A percentile compares a stretch with the other conserved stretches of the same genome.
Conservation (phyloP, 1,284 basidiomycete species). For the Dichomitus squalens region DNA sequence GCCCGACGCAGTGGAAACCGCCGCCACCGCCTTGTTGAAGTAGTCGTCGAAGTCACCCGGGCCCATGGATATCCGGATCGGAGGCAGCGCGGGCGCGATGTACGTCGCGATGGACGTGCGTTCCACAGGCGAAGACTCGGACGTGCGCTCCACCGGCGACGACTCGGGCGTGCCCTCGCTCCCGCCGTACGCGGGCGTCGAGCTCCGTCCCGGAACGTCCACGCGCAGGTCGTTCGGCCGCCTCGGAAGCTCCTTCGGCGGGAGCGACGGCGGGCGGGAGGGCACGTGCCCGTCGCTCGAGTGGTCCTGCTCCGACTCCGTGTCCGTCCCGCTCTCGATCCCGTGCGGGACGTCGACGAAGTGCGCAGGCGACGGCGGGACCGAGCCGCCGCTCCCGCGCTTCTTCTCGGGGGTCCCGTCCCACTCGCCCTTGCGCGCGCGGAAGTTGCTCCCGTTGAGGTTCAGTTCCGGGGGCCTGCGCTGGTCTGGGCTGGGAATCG, state of each 20-base stretch:
- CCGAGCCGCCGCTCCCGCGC: conserved; percentile 31
- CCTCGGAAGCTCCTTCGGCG: conserved; percentile 48
- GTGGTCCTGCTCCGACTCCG: conserved; percentile 51
- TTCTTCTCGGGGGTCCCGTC: not conserved
- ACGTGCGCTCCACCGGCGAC: conserved; percentile 56
- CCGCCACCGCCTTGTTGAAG: conserved; percentile 49
- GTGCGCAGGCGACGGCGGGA: conserved; percentile 60
- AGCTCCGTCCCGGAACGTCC: conserved; percentile 12
- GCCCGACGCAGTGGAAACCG: conserved; percentile 25
- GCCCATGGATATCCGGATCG: conserved; percentile 82
- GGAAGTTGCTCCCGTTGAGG: conserved; percentile 24
- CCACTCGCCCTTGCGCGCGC: conserved; percentile 12
- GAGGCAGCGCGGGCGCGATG: conserved; percentile 79
- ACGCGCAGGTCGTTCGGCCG: conserved; percentile 19
- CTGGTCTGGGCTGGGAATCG: conserved; percentile 11
- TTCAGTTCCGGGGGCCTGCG: conserved; percentile 24
- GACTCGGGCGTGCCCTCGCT: conserved; percentile 50
- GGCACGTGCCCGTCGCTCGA: conserved; percentile 15
- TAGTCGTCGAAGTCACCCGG: conserved; percentile 78
- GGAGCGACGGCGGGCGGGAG: conserved; percentile 46
- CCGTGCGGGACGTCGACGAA: conserved; percentile 68
- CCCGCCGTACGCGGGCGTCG: conserved; percentile 31
- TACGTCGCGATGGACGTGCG: conserved; percentile 71
- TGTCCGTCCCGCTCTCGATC: conserved; percentile 75
- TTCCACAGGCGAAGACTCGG: conserved; percentile 60